Percentiles rank a stretch among this genome's conserved stretches.
Conservation (phyloP, 2,329 filamentous ascomycete genomes). For the Coniella vitis region DNA sequence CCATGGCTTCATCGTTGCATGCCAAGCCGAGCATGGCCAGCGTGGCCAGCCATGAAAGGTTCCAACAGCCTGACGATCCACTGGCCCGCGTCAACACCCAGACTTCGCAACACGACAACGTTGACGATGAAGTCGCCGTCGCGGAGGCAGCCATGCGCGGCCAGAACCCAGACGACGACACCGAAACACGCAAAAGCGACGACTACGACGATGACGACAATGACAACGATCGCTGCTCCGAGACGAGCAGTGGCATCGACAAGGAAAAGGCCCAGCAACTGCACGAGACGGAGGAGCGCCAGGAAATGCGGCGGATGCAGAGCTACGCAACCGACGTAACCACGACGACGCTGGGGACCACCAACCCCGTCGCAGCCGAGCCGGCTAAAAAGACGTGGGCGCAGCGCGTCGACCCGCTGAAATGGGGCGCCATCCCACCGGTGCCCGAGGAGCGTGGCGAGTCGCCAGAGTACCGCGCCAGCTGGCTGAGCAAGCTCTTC, state of each 20-base stretch:
- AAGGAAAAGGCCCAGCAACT: conserved; percentile 16
- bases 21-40: conserved; percentile 9
- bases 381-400: conserved; percentile 54
- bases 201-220: conserved; percentile 7
- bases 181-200: background rate
- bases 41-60: conserved; percentile 16
- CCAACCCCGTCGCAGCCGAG: conserved; percentile 19
- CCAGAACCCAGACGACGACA: background rate
- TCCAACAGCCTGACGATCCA: conserved; percentile 18
- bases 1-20: conserved; percentile 3
- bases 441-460: conserved; percentile 45
- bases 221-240: conserved; percentile 7
- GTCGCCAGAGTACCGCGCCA: conserved; percentile 66
- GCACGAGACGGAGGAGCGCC: conserved; percentile 23
- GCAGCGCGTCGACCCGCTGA: conserved; percentile 53
- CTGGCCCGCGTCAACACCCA: conserved; percentile 16
- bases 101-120: conserved; percentile 11
- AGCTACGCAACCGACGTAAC: conserved; percentile 50
- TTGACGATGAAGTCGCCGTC: conserved; percentile 16
- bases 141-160: conserved; percentile 11
- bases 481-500: conserved; percentile 66
- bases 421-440: conserved; percentile 50
- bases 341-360: conserved; percentile 37
- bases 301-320: conserved; percentile 35
- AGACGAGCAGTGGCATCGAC: conserved; percentile 14